Conservation (phyloP, 306 rosid genomes). For the Carpinus viminea region DNA sequence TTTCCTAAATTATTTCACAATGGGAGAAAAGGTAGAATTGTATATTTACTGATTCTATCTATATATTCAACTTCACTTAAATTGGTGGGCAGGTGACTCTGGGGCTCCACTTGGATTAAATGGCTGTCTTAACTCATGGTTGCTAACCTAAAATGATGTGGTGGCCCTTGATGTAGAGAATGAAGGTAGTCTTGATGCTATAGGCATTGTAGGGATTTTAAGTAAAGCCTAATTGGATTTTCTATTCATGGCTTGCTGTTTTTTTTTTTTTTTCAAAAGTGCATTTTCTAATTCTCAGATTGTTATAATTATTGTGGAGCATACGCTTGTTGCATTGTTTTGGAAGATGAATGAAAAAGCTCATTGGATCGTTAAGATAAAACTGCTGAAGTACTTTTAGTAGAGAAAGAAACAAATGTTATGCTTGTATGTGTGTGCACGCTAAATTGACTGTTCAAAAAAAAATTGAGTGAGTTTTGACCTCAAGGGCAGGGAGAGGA, state of each 20-base stretch:
- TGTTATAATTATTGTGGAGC: neutral
- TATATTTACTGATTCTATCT: neutral
- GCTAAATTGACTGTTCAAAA: neutral
- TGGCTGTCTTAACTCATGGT: neutral
- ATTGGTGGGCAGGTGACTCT: slow-evolving; percentile 8
- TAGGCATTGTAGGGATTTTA: neutral
- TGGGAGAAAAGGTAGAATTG: neutral
- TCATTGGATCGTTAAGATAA: neutral
- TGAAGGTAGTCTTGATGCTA: too few relatives aligned
- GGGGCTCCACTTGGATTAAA: neutral
- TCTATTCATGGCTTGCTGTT: neutral
- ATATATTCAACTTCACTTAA: neutral
- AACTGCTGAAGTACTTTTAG: neutral
- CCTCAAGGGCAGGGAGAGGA: neutral
- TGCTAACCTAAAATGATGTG: neutral
- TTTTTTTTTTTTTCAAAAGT: neutral
- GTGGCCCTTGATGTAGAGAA: too few relatives aligned
- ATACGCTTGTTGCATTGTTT: neutral
- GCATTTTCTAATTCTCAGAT: neutral
- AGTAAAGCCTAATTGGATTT: neutral
- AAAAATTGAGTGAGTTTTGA: neutral
- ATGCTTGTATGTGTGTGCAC: neutral
- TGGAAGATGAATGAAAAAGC: neutral
- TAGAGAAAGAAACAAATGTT: neutral
- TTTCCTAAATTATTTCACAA: neutral